Conservation (phyloP, 768 basidiomycete genomes). For the Lentinula aciculospora region DNA sequence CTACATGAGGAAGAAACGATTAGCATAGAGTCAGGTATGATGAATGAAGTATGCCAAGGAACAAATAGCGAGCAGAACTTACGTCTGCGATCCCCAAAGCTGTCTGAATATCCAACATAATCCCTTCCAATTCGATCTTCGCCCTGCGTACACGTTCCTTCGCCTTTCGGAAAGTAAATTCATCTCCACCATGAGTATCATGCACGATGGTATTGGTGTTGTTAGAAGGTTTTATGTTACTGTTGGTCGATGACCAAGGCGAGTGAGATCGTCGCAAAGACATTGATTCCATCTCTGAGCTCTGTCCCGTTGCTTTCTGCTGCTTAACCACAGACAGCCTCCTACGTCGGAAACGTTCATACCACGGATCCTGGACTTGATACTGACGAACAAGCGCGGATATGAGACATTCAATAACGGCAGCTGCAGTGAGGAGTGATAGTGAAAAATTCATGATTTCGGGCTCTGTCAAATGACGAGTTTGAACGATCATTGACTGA, state of each 20-base stretch:
- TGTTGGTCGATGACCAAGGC: background rate
- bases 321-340: background rate
- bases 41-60: background rate
- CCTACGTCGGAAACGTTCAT: background rate
- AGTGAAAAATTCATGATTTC: slow-evolving; percentile 48
- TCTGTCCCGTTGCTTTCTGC: background rate
- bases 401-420: slow-evolving; percentile 40
- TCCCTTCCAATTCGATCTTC: slow-evolving; percentile 4
- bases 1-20: background rate
- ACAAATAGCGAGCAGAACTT: background rate
- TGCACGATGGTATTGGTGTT: background rate
- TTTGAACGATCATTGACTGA: background rate
- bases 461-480: slow-evolving; percentile 30
- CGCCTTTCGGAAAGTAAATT: background rate
- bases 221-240: background rate
- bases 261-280: background rate
- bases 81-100: slow-evolving; percentile 3
- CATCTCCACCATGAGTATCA: background rate
- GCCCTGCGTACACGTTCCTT: slow-evolving; percentile 1
- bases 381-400: slow-evolving; percentile 31
- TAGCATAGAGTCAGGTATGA: background rate
- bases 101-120: slow-evolving; percentile 1
- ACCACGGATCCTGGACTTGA: slow-evolving; percentile 25
- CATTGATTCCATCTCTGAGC: background rate
- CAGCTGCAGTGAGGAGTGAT: slow-evolving; percentile 47